A percentile compares a stretch with the other conserved stretches of the same genome.
phyloP scores from a whole-genome alignment of 768 basidiomycete genomes.

The Phaffia australis region DNA sequence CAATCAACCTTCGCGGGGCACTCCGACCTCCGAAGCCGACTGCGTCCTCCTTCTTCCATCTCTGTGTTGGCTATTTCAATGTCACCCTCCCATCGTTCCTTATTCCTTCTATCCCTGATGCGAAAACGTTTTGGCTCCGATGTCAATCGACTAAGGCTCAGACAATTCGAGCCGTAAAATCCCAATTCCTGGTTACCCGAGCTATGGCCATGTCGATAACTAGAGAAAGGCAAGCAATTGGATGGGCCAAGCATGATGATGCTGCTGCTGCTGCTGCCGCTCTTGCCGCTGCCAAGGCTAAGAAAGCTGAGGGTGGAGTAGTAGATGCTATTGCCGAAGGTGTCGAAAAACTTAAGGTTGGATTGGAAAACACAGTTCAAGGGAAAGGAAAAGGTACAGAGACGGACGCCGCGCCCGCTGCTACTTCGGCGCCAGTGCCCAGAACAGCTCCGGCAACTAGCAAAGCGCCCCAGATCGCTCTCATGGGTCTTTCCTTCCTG shows the following conservation, averaged over 20 bases:
- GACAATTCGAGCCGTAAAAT: slow-evolving; percentile 55
- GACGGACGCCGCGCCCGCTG: neutral
- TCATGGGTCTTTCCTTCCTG: slow-evolving; percentile 70
- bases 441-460: slow-evolving; percentile 4
- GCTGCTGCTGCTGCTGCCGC: slow-evolving; percentile 33
- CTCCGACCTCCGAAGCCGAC: slow-evolving; percentile 42
- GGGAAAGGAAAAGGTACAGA: neutral
- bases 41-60: slow-evolving; percentile 62
- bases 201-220: slow-evolving; percentile 47
- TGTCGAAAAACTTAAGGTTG: slow-evolving; percentile 8
- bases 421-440: neutral
- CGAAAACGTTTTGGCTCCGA: slow-evolving; percentile 59
- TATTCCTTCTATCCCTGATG: slow-evolving; percentile 37
- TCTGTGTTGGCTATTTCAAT: slow-evolving; percentile 73
- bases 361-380: slow-evolving; percentile 3
- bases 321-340: slow-evolving; percentile 28
- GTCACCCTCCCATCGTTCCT: slow-evolving; percentile 65
- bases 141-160: slow-evolving; percentile 59
- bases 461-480: slow-evolving; percentile 49
- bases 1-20: slow-evolving; percentile 55
- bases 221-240: slow-evolving; percentile 50
- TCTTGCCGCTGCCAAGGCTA: neutral
- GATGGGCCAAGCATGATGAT: slow-evolving; percentile 69
- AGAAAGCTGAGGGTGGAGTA: slow-evolving; percentile 30
- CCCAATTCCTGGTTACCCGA: slow-evolving; percentile 49